Evolutionary conservation across 345 rosid genomes (phyloP).

Genomic region (Linum usitatissimum): DNA sequence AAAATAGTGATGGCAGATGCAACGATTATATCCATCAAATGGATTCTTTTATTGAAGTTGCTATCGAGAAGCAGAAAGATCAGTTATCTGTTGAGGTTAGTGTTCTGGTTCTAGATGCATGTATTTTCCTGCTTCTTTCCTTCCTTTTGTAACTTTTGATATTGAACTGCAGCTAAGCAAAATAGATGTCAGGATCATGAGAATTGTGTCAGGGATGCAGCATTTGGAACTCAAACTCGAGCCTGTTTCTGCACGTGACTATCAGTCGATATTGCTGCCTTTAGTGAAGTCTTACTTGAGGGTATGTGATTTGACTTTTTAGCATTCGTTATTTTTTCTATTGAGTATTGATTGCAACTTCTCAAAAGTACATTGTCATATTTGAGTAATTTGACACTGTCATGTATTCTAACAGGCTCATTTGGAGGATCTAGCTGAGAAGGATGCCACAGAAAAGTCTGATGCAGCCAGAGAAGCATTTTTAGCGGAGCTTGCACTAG

Average conservation of each 20-base stretch:
- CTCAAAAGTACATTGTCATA: slow-evolving; percentile 1
- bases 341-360: slow-evolving; percentile 8
- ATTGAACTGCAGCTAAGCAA: slow-evolving; percentile 53
- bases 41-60: slow-evolving; percentile 68
- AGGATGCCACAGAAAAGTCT: slow-evolving; percentile 90
- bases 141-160: slow-evolving; percentile 6
- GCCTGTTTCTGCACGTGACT: slow-evolving; percentile 57
- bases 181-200: slow-evolving; percentile 71
- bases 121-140: slow-evolving; percentile 1
- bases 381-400: neutral
- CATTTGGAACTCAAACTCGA: slow-evolving; percentile 77
- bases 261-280: slow-evolving; percentile 53
- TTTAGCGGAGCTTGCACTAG: slow-evolving; percentile 86
- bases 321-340: slow-evolving; percentile 1
- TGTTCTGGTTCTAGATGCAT: slow-evolving; percentile 12
- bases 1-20: slow-evolving; percentile 61
- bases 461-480: slow-evolving; percentile 98
- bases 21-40: slow-evolving; percentile 59
- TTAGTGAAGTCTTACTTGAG: slow-evolving; percentile 69
- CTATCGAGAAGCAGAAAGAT: slow-evolving; percentile 73
- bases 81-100: slow-evolving; percentile 68
- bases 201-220: slow-evolving; percentile 60
- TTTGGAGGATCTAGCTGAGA: slow-evolving; percentile 88
- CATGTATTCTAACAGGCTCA: slow-evolving; percentile 34
- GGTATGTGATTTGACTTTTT: slow-evolving; percentile 38